Base-by-base conservation (phyloP, 768 basidiomycete genomes). In the Rhizopogon vinicolor region DNA sequence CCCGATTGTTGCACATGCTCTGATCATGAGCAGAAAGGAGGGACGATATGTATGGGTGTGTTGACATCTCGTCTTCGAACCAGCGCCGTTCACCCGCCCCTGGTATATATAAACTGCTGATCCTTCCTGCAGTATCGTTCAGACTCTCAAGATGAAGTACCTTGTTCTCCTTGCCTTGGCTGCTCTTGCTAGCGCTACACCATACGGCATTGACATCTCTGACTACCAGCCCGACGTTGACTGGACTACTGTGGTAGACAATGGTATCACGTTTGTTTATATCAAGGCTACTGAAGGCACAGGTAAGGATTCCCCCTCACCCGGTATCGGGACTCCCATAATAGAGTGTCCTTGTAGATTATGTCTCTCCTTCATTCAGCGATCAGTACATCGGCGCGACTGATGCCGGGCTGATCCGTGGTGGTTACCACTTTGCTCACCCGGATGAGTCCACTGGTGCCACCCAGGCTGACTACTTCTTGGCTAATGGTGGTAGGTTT, bases 271-370 rank as follows among this genome's bases (percentile, higher is more conserved):
- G 12, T 87, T 84, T 60, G 81, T 71, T 3, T 86, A 76, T 62
- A 85, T 87, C 76, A 87, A 86, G 64, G 85, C 84, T 8, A 87
- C 85, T 3, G 84, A 87, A 64, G 79, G 79, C 8, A 83, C 74
- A n/a, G 63, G 82, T 83, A 49, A 54, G 72, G 61, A 7, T 46
- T 53, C 33, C 19, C 6, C 5, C 39, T 50, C 52, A 0, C 35
- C 10, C 16, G 14, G 46, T 8, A 45, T 52, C 4, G 37, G 10
- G 42, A 44, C 33, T 5, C 1, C 16, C 41, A 7, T 40, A 28
- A 50, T 58, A 0, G 14, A 60, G 14, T 33, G 33, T 16, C n/a
- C 19, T 44, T 51, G 22, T 10, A 69, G 68, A 43, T 25, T 69
- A 69, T 14, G 53, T 53, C 10, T 65, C 58, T 3, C 43, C 68